phyloP scores from a whole-genome alignment of 768 basidiomycete genomes.

The Tricholomella constricta region DNA sequence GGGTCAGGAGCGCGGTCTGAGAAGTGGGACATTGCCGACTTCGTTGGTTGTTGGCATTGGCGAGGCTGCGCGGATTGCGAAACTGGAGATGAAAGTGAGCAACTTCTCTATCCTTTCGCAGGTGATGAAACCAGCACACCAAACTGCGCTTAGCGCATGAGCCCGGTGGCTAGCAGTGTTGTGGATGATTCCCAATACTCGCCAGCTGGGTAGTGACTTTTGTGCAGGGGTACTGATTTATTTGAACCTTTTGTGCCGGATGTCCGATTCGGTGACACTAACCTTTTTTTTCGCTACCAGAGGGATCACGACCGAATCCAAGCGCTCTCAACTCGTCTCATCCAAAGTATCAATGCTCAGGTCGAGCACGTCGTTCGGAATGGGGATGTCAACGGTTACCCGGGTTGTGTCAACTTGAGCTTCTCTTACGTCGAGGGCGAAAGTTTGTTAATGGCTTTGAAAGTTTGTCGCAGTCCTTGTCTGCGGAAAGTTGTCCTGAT shows the following conservation, averaged over 20 bases:
- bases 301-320: constrained; percentile 78
- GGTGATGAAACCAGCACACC: constrained; percentile 52
- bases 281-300: constrained; percentile 42
- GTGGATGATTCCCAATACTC: constrained; percentile 16
- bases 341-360: constrained; percentile 76
- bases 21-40: constrained; percentile 93
- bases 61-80: constrained; percentile 91
- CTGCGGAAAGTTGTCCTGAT: constrained; percentile 4
- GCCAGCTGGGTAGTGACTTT: constrained; percentile 62
- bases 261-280: constrained; percentile 7
- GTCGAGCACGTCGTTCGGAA: constrained; percentile 94
- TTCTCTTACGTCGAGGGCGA: constrained; percentile 98
- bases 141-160: constrained; percentile 33
- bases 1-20: constrained; percentile 93
- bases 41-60: constrained; percentile 90
- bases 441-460: constrained; percentile 95
- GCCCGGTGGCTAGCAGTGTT: constrained; percentile 42
- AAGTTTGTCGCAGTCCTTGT: constrained; percentile 49
- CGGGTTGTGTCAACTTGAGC: constrained; percentile 94
- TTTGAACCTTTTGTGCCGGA: constrained; percentile 1
- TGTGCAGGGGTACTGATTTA: constrained; percentile 95
- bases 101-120: constrained; percentile 12
- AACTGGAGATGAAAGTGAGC: constrained; percentile 91
- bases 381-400: constrained; percentile 88
- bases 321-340: constrained; percentile 76